Conservation (phyloP, 1,284 basidiomycete genomes). For the Anthracocystis panici-leucophaei region DNA sequence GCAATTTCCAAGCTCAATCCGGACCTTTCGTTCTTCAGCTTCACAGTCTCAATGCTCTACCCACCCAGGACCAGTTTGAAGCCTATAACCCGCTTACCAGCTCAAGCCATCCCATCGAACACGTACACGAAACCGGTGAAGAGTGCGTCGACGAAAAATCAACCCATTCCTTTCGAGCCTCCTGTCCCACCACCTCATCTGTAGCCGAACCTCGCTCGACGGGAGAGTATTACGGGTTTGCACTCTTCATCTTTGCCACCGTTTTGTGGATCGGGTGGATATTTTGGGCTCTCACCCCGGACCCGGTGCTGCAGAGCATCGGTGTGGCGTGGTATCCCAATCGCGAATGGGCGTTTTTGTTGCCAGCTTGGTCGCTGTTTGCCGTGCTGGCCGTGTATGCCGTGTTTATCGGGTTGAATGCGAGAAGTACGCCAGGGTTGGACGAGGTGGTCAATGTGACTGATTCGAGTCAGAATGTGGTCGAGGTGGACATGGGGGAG, state of each 20-base stretch:
- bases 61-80: constrained; percentile 9
- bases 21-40: constrained; percentile 48
- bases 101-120: neutral
- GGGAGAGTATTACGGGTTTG: constrained; percentile 61
- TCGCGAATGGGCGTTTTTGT: constrained; percentile 58
- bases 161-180: constrained; percentile 35
- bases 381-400: constrained; percentile 53
- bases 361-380: constrained; percentile 58
- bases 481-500: constrained; percentile 15
- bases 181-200: constrained; percentile 11
- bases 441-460: constrained; percentile 42
- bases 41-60: constrained; percentile 39
- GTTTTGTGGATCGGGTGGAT: constrained; percentile 52
- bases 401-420: constrained; percentile 50
- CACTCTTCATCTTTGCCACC: constrained; percentile 59
- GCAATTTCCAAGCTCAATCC: constrained; percentile 57
- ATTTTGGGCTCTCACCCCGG: constrained; percentile 53
- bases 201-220: constrained; percentile 9
- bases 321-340: constrained; percentile 63
- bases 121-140: neutral
- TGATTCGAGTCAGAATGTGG: constrained; percentile 32
- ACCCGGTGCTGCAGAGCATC: constrained; percentile 33
- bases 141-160: constrained; percentile 30
- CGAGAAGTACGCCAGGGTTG: constrained; percentile 42
- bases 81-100: neutral